phyloP scores from a whole-genome alignment of 2,329 filamentous ascomycete species.

The Acephala macrosclerotiorum region DNA sequence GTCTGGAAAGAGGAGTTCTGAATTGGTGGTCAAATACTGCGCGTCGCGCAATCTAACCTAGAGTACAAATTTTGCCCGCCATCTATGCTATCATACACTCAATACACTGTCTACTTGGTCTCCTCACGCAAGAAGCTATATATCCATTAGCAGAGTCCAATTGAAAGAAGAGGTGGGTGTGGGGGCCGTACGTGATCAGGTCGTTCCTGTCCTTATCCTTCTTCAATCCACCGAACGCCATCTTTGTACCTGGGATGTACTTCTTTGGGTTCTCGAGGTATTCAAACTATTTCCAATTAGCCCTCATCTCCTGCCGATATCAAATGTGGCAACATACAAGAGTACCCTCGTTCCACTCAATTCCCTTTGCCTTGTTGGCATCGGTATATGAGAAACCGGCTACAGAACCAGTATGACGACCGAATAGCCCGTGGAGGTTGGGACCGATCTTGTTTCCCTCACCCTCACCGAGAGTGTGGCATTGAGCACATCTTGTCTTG shows the following conservation, averaged over 20 bases:
- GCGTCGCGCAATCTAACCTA: slow-evolving; percentile 37
- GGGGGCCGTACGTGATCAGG: slow-evolving; percentile 85
- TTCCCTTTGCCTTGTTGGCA: slow-evolving; percentile 97
- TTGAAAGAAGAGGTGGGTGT: background rate
- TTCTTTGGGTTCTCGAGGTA: slow-evolving; percentile 99
- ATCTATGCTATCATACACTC: slow-evolving; percentile 43
- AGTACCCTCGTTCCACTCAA: slow-evolving; percentile 85
- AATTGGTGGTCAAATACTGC: slow-evolving; percentile 15
- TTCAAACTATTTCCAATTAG: slow-evolving; percentile 67
- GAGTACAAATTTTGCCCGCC: slow-evolving; percentile 33
- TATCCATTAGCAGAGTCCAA: slow-evolving; percentile 28
- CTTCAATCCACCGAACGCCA: slow-evolving; percentile 99
- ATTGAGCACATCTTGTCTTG: slow-evolving; percentile 98
- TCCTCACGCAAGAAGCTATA: slow-evolving; percentile 71
- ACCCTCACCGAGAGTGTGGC: slow-evolving; percentile 91
- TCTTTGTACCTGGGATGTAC: slow-evolving; percentile 99
- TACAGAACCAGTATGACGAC: slow-evolving; percentile 91
- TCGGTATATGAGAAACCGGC: slow-evolving; percentile 98
- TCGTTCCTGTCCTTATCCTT: slow-evolving; percentile 99
- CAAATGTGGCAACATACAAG: slow-evolving; percentile 64
- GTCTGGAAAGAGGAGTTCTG: slow-evolving; percentile 29
- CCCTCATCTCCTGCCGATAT: background rate
- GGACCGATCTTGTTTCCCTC: slow-evolving; percentile 99
- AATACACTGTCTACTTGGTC: slow-evolving; percentile 65
- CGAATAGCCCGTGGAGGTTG: slow-evolving; percentile 96